phyloP scores from a whole-genome alignment of 805 yeast species.

The Yamadazyma sp. region DNA sequence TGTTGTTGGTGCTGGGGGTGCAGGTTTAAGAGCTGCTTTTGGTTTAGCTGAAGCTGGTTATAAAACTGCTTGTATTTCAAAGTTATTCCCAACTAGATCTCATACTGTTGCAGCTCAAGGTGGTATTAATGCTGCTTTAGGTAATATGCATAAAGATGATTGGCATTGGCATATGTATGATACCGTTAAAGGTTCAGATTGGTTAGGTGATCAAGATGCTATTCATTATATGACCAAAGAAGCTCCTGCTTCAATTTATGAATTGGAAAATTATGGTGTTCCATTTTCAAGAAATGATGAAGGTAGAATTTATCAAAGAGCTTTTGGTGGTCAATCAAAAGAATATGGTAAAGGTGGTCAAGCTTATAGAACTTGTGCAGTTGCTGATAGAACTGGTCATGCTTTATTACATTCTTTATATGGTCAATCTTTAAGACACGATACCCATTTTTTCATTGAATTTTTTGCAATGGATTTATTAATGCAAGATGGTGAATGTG shows the following conservation, averaged over 20 bases:
- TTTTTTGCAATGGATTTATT: constrained; percentile 92
- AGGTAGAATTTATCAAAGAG: constrained; percentile 97
- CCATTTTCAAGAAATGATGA: constrained; percentile 97
- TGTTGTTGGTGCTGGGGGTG: constrained; percentile 99
- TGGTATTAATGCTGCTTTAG: constrained; percentile 98
- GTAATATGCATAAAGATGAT: constrained; percentile 97
- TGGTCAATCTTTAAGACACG: constrained; percentile 94
- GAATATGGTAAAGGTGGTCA: constrained; percentile 98
- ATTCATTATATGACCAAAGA: constrained; percentile 98
- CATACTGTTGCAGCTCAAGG: constrained; percentile 99
- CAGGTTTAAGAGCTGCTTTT: constrained; percentile 97
- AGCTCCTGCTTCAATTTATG: constrained; percentile 94
- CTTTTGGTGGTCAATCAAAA: constrained; percentile 96
- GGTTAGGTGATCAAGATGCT: constrained; percentile 99
- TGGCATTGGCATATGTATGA: constrained; percentile 99
- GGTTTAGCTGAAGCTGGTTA: constrained; percentile 96
- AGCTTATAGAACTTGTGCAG: constrained; percentile 99
- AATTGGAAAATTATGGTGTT: constrained; percentile 96
- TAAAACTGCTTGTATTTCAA: constrained; percentile 96
- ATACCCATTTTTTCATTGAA: constrained; percentile 97
- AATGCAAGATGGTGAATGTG: constrained; percentile 94
- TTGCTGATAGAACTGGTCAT: constrained; percentile 98
- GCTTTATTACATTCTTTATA: constrained; percentile 92
- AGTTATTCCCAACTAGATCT: constrained; percentile 96
- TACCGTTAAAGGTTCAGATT: constrained; percentile 98